Base-by-base conservation (phyloP, 2,329 filamentous ascomycete genomes). In the Didymella segeticola region DNA sequence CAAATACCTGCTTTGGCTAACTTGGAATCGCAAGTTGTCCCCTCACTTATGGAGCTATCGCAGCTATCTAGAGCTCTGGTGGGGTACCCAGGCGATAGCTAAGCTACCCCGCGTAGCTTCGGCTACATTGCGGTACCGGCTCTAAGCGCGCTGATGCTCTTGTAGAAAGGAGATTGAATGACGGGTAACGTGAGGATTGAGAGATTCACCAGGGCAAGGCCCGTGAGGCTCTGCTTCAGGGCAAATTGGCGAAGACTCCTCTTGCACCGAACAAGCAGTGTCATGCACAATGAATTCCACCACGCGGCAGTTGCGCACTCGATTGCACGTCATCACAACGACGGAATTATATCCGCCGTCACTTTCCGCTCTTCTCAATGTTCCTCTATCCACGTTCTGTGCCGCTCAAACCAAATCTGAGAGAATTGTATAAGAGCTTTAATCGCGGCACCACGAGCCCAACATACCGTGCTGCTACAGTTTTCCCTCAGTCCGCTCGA, bases 31-130 rank as follows among this genome's bases (percentile, higher is more conserved):
- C 46, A 19, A 23, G 43, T 22, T 39, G 17, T 27, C 51, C 42
- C 45, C 51, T 36, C 33, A 34, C 29, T 39, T 38, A 23, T 38
- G 14, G 33, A 34, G 33, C 38, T 47, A 31, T 38, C n/a, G n/a
- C n/a, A n/a, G 45, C 22, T 53, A 54, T 25, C 45, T 27, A 39
- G 37, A 48, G 42, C 46, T 55, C 19, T 59, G 47, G 67, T 57
- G 67, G 66, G 67, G 67, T 66, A n/a, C n/a, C n/a, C n/a, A 67
- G 5, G 7, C 20, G 30, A 19, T 29, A 41, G 43, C 60, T 52
- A 62, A 62, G 65, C 62, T 43, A 50, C 34, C 34, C 34, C 41
- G 59, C 55, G 46, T 48, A 50, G 31, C 29, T 49, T 42, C 46
- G 47, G 53, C 52, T 50, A 42, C 20, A 22, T 37, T 5, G 23